These are phyloP conservation scores for Oropetium thomaeum DNA, from an alignment of 176 grass and related monocot species.

Conservation along the genomic window DNA sequence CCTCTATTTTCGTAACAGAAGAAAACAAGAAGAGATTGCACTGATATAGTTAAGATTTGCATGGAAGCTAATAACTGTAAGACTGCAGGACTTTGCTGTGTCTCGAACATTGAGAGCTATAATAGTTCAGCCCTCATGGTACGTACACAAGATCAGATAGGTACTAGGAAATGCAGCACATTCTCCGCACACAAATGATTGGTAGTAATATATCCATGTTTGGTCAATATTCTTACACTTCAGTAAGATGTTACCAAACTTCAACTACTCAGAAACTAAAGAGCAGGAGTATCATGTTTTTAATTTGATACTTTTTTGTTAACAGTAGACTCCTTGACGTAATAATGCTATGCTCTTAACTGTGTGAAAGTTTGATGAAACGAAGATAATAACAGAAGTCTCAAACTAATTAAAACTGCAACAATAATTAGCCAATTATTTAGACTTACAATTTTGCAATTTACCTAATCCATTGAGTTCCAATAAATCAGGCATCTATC, in stretches of 20 bases:
- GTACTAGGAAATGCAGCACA: neutral
- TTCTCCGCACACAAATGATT: neutral
- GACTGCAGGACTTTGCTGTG: neutral
- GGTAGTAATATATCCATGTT: neutral
- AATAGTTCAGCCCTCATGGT: neutral
- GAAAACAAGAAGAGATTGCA: neutral
- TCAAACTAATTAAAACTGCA: slow-evolving; percentile 1
- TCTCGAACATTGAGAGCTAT: neutral
- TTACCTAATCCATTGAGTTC: neutral
- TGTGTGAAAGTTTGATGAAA: neutral
- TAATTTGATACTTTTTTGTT: neutral
- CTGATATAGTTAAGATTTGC: neutral
- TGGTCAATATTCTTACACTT: neutral
- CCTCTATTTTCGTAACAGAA: neutral
- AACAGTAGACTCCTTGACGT: neutral
- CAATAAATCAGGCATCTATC: neutral
- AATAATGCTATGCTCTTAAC: neutral
- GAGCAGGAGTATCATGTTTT: neutral
- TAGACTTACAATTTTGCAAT: neutral
- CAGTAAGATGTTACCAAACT: neutral
- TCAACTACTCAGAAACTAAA: neutral
- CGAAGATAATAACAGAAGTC: neutral
- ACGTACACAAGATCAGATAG: neutral
- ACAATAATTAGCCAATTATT: slow-evolving; percentile 2
- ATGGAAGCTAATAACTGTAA: neutral